Evolutionary conservation across 805 yeast genomes (phyloP).

Genomic region (Blastobotrys attinorum): DNA sequence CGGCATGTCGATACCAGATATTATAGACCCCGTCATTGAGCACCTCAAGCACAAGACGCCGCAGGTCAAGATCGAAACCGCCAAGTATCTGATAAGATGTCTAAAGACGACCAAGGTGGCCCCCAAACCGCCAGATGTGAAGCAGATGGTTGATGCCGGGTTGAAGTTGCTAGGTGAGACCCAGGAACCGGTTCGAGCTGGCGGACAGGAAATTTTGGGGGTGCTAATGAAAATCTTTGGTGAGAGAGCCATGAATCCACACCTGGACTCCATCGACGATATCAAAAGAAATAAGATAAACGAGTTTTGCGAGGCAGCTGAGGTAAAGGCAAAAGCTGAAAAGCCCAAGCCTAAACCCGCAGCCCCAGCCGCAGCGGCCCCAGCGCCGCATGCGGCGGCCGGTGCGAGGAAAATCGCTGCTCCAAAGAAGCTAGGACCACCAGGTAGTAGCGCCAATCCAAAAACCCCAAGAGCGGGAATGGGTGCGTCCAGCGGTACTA

Average conservation of each 20-base stretch:
- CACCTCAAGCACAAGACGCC: constrained; percentile 76
- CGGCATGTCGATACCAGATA: constrained; percentile 37
- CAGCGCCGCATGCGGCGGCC: neutral
- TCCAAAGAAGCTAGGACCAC: neutral
- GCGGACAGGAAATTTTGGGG: constrained; percentile 72
- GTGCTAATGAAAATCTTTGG: constrained; percentile 79
- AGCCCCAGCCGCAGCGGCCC: constrained; percentile 16
- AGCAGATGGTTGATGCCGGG: constrained; percentile 46
- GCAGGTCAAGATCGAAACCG: constrained; percentile 65
- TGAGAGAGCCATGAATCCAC: constrained; percentile 51
- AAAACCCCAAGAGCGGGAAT: neutral
- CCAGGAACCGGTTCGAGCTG: constrained; percentile 73
- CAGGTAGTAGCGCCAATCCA: constrained; percentile 6
- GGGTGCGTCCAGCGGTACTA: constrained; percentile 10
- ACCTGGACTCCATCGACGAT: constrained; percentile 67
- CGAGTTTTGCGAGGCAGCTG: constrained; percentile 47
- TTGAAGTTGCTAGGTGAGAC: constrained; percentile 71
- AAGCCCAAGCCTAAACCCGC: constrained; percentile 28
- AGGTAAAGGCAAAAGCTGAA: constrained; percentile 41
- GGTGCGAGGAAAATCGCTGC: neutral
- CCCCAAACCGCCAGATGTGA: constrained; percentile 50
- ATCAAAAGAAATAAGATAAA: constrained; percentile 62
- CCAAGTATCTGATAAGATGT: constrained; percentile 56
- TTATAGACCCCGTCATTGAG: constrained; percentile 51
- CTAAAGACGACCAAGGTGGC: constrained; percentile 40